These are phyloP conservation scores for Babesia divergens DNA, from an alignment of 169 alveolate genomes.

Conservation along the genomic window DNA sequence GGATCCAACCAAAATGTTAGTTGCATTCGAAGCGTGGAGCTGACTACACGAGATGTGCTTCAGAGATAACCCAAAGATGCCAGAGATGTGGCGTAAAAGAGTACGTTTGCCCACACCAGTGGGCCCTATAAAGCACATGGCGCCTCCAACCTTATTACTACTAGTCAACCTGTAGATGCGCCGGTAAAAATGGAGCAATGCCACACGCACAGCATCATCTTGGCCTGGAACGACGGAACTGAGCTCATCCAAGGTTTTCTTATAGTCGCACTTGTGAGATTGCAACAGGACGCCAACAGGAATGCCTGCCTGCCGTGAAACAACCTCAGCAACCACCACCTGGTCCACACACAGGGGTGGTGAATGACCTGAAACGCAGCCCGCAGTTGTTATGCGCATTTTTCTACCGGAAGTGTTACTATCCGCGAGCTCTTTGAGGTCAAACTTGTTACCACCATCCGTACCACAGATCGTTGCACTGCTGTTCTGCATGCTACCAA, in stretches of 20 bases:
- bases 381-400: too few relatives aligned
- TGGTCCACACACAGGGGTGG: constrained; percentile 55
- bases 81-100: neutral
- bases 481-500: too few relatives aligned
- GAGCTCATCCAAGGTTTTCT: constrained; percentile 62
- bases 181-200: neutral
- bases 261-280: constrained; percentile 60
- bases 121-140: constrained; percentile 67
- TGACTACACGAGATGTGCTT: constrained; percentile 4
- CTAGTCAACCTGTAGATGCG: constrained; percentile 47
- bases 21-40: neutral
- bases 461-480: too few relatives aligned
- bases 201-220: constrained; percentile 63
- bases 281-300: constrained; percentile 71
- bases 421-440: too few relatives aligned
- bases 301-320: constrained; percentile 79
- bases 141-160: constrained; percentile 61
- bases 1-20: constrained; percentile 17
- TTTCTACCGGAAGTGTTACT: too few relatives aligned
- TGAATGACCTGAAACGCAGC: too few relatives aligned
- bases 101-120: constrained; percentile 68
- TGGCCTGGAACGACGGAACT: constrained; percentile 74
- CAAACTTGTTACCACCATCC: too few relatives aligned
- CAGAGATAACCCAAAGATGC: constrained; percentile 49
- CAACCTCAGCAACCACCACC: constrained; percentile 71